phyloP scores from a whole-genome alignment of 2,329 filamentous ascomycete species.

The Phyllosticta paracitricarpa region DNA sequence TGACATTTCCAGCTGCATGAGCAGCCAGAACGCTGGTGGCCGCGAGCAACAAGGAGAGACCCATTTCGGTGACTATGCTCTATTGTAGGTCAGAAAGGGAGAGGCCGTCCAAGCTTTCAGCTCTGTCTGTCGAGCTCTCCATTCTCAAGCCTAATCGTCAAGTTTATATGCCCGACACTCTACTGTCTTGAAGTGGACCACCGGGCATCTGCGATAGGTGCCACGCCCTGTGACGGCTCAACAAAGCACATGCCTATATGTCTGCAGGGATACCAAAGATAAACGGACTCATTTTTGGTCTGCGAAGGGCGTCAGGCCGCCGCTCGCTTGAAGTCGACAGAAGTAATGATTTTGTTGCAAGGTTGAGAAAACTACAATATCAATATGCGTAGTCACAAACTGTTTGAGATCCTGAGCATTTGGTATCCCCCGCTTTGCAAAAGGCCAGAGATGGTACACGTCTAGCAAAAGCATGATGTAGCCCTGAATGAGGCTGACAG shows the following conservation, averaged over 20 bases:
- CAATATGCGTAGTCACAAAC: not conserved
- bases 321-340: not conserved
- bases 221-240: not conserved
- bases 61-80: not conserved
- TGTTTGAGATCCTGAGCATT: not conserved
- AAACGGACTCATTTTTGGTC: not conserved
- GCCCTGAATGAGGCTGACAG: not conserved
- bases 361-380: not conserved
- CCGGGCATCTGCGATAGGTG: not conserved
- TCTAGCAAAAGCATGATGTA: not conserved
- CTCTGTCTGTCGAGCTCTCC: not conserved
- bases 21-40: not conserved
- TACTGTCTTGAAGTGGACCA: not conserved
- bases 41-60: not conserved
- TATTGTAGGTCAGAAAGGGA: not conserved
- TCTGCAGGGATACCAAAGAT: not conserved
- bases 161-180: not conserved
- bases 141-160: not conserved
- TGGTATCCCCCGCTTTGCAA: not conserved
- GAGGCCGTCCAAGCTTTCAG: not conserved
- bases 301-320: not conserved
- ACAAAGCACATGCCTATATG: not conserved
- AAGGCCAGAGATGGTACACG: not conserved
- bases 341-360: not conserved
- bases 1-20: not conserved